Base-by-base conservation (phyloP, 305 asterid species). In the Solanum hybrid region DNA sequence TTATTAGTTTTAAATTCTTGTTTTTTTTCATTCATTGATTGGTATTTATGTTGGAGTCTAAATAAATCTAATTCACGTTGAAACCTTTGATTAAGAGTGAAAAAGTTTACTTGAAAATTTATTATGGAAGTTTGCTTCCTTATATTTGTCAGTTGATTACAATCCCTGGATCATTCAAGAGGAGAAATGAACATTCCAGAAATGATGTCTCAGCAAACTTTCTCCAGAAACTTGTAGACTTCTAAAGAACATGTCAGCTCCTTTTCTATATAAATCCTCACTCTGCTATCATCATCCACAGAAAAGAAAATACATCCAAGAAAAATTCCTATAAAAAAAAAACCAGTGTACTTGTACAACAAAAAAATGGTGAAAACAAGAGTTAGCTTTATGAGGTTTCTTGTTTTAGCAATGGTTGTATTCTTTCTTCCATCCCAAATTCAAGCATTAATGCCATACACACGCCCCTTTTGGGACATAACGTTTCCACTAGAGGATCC, bases 401-500 rank as follows among this genome's bases (percentile, higher is more conserved):
- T 94, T 5, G 71, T 88, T 7, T 29, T 92, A 4, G 91, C 91
- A 5, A n/a, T 82, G 87, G 88, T 71, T 51, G 89, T 90, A 12
- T 10, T 11, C 35, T n/a, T 92, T 2, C 27, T 92, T 6, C 91
- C 94, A 2, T 22, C 32, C 19, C 85, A 45, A 42, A 51, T 95
- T 2, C 22, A 78, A 26, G 95, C 93, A 15, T 93, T 95, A 4
- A 91, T 94, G 9, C 98, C 98, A 1, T 94, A 94, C 94, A 26
- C 95, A 0, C 73, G 92, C 4, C 24, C 93, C 10, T 81, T 88
- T 60, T 88, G 86, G 88, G 95, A 93, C 89, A 10, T 69, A 90
- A 29, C 91, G 88, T 42, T 95, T 17, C 94, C 96, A 0, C 24
- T 66, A 1, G 96, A 92, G 10, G 97, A 95, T 89, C 98, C 98